These are phyloP conservation scores for Fusarium floridanum DNA, from an alignment of 2,329 filamentous ascomycete species.

Conservation along the genomic window DNA sequence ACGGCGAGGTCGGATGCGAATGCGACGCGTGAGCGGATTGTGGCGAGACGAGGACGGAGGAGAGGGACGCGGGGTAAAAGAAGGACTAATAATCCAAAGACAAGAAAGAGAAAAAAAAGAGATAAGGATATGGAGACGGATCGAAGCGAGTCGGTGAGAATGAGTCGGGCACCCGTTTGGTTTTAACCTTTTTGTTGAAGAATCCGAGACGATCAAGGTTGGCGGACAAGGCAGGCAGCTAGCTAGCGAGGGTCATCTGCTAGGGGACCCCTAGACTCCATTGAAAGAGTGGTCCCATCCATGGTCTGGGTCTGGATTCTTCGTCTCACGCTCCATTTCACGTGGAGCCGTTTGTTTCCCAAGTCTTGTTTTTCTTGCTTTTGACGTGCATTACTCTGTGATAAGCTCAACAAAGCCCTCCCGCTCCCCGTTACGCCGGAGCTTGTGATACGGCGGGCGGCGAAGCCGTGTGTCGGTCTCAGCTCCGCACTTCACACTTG, in stretches of 20 bases:
- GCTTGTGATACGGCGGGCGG: not conserved
- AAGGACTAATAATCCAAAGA: not conserved
- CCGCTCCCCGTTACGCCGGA: not conserved
- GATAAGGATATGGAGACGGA: not conserved
- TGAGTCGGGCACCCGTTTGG: not conserved
- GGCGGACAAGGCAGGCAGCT: not conserved
- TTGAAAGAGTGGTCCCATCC: not conserved
- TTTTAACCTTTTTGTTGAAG: constrained; percentile 4
- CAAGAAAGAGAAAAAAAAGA: not conserved
- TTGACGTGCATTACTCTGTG: not conserved
- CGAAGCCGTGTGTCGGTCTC: not conserved
- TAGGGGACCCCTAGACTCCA: constrained; percentile 2
- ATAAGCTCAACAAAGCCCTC: not conserved
- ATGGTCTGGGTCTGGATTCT: not conserved
- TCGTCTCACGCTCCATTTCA: not conserved
- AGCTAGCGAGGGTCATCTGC: constrained; percentile 6
- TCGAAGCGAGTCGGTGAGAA: constrained; percentile 10
- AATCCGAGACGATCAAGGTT: constrained; percentile 5
- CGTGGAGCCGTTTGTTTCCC: constrained; percentile 1
- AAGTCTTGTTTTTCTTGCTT: constrained; percentile 3
- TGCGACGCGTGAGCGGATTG: not conserved
- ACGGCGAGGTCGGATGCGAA: not conserved
- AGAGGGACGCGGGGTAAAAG: not conserved
- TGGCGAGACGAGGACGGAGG: not conserved
- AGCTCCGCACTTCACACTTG: not conserved